Evolutionary conservation across 202 grass and related monocot species (phyloP).

Genomic region (Dendrocalamus latiflorus): DNA sequence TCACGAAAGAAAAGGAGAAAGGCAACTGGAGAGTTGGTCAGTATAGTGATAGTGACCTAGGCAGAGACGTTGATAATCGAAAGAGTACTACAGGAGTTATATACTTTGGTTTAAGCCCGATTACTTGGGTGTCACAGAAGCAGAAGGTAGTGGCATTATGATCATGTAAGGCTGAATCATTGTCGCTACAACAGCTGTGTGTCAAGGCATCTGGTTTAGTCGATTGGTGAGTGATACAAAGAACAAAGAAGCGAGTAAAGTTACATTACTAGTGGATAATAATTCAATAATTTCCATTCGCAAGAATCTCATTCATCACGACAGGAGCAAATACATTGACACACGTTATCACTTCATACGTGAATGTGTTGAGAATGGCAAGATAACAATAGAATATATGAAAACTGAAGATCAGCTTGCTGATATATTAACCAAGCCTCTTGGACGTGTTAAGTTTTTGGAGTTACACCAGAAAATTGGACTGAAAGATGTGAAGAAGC

Average conservation of each 20-base stretch:
- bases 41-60: background rate
- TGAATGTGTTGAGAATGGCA: background rate
- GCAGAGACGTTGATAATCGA: background rate
- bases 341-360: background rate
- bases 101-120: background rate
- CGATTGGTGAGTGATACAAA: background rate
- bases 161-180: too few relatives aligned
- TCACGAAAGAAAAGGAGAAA: background rate
- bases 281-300: background rate
- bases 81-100: background rate
- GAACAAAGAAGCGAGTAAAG: background rate
- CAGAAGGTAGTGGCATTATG: too few relatives aligned
- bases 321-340: too few relatives aligned
- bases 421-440: background rate
- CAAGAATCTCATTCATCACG: background rate
- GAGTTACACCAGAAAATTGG: background rate
- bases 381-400: background rate
- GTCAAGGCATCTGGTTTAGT: too few relatives aligned
- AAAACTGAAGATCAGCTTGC: background rate
- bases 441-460: background rate
- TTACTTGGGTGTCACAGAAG: too few relatives aligned
- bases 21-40: background rate
- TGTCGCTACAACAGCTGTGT: too few relatives aligned
- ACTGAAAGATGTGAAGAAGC: background rate
- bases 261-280: background rate